phyloP scores from a whole-genome alignment of 495 filamentous ascomycete species.

The Niebla homalea region DNA sequence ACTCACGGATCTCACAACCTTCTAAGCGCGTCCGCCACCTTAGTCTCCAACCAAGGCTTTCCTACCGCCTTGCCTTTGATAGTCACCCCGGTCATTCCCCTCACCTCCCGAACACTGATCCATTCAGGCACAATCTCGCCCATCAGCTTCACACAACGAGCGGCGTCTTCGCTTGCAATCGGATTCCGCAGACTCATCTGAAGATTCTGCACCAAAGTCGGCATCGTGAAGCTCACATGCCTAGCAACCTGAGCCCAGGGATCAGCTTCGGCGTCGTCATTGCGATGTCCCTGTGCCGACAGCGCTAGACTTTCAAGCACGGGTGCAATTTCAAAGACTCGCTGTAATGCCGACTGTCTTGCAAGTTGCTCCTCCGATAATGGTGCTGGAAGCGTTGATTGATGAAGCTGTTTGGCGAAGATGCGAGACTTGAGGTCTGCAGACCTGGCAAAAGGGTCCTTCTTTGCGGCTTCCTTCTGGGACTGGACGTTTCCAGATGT shows the following conservation, averaged over 20 bases:
- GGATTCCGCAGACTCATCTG: constrained; percentile 48
- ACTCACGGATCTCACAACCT: not conserved
- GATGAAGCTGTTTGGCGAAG: constrained; percentile 41
- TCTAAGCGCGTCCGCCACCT: constrained; percentile 27
- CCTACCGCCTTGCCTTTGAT: constrained; percentile 32
- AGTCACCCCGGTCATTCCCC: constrained; percentile 43
- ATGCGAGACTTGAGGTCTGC: constrained; percentile 46
- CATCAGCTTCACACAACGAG: constrained; percentile 40
- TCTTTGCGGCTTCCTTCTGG: not conserved
- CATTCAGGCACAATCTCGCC: constrained; percentile 53
- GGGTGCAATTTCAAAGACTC: constrained; percentile 45
- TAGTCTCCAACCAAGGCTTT: constrained; percentile 29
- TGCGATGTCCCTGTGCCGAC: constrained; percentile 18
- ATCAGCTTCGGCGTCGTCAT: constrained; percentile 2
- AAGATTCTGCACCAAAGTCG: constrained; percentile 42
- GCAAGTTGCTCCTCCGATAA: constrained; percentile 35
- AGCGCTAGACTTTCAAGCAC: constrained; percentile 44
- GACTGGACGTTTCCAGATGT: not conserved
- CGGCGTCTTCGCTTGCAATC: constrained; percentile 45
- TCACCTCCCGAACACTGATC: constrained; percentile 42
- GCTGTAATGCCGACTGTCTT: constrained; percentile 44
- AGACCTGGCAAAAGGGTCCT: not conserved
- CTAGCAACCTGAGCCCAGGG: constrained; percentile 17
- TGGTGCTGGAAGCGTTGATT: constrained; percentile 26
- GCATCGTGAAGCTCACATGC: constrained; percentile 46